Conservation (phyloP, 2,329 filamentous ascomycete species). For the Pseudogymnoascus sp. region DNA sequence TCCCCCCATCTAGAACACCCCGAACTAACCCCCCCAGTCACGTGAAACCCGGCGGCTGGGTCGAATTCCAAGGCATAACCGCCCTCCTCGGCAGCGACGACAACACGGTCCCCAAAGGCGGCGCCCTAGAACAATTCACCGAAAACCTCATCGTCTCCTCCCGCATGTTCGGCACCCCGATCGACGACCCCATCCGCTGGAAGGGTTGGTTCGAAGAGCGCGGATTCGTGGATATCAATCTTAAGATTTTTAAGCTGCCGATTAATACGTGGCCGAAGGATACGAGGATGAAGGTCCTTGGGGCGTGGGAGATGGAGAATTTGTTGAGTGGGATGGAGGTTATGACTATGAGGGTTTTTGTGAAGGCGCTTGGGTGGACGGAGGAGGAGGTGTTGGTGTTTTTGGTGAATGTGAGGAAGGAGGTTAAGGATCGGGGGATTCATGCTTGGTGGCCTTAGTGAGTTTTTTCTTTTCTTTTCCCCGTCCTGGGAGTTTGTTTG, state of each 20-base stretch:
- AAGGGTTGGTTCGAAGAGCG: neutral
- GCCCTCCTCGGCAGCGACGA: conserved; percentile 9
- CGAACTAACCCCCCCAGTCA: conserved; percentile 9
- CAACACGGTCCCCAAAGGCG: neutral
- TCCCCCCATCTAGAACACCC: too few species aligned
- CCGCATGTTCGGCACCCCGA: neutral
- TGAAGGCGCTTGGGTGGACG: conserved; percentile 30
- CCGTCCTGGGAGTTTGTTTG: neutral
- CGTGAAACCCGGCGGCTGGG: conserved; percentile 25
- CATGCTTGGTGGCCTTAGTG: conserved; percentile 11
- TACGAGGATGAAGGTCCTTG: conserved; percentile 10
- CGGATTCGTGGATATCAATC: neutral
- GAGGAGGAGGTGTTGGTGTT: conserved; percentile 30
- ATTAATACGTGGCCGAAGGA: conserved; percentile 11
- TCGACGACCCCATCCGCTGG: neutral
- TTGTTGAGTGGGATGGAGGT: conserved; percentile 29
- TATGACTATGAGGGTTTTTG: conserved; percentile 32
- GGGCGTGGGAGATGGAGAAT: conserved; percentile 16
- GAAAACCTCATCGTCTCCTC: neutral
- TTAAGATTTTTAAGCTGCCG: conserved; percentile 23
- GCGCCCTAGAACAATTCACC: neutral
- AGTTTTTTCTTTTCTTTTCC: conserved; percentile 9
- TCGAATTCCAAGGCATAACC: conserved; percentile 25
- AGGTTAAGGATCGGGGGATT: conserved; percentile 26
- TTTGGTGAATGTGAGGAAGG: conserved; percentile 29